These are phyloP conservation scores for Nakaseomyces glabratus DNA, from an alignment of 1,139 yeast genomes.

Conservation along the genomic window DNA sequence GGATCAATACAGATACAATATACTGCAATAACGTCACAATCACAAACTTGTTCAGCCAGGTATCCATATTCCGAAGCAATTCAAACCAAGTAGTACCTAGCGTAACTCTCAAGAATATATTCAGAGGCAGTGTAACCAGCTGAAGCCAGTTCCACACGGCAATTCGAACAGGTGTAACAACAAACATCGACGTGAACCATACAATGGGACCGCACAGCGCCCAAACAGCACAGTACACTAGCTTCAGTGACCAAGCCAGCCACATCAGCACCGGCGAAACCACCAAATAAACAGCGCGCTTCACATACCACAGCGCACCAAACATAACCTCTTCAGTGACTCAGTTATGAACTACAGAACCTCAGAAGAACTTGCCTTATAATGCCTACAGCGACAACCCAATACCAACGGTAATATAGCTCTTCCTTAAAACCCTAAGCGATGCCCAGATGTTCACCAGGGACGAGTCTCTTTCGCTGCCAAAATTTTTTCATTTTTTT, in stretches of 20 bases:
- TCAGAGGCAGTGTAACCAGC: conserved; percentile 11
- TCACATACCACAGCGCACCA: background rate
- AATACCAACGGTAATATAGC: too few relatives aligned
- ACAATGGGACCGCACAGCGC: background rate
- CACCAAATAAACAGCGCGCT: background rate
- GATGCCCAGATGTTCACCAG: too few relatives aligned
- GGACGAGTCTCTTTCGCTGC: too few relatives aligned
- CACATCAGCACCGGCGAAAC: background rate
- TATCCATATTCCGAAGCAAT: conserved; percentile 8
- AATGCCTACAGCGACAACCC: too few relatives aligned
- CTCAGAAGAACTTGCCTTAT: too few relatives aligned
- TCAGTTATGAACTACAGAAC: too few relatives aligned
- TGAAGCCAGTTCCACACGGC: conserved; percentile 14
- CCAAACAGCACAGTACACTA: conserved; percentile 2
- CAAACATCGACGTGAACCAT: conserved; percentile 5
- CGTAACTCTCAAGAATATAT: conserved; percentile 7
- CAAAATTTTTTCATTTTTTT: too few relatives aligned
- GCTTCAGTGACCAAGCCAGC: background rate
- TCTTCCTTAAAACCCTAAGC: too few relatives aligned
- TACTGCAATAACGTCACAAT: conserved; percentile 12
- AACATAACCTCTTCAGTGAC: too few relatives aligned
- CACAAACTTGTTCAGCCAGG: conserved; percentile 10
- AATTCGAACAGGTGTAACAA: conserved; percentile 18
- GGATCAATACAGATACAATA: conserved; percentile 9
- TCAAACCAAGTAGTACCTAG: conserved; percentile 13